These are phyloP conservation scores for Zanthoxylum bungeanum DNA, from an alignment of 345 rosid genomes.

Conservation along the genomic window DNA sequence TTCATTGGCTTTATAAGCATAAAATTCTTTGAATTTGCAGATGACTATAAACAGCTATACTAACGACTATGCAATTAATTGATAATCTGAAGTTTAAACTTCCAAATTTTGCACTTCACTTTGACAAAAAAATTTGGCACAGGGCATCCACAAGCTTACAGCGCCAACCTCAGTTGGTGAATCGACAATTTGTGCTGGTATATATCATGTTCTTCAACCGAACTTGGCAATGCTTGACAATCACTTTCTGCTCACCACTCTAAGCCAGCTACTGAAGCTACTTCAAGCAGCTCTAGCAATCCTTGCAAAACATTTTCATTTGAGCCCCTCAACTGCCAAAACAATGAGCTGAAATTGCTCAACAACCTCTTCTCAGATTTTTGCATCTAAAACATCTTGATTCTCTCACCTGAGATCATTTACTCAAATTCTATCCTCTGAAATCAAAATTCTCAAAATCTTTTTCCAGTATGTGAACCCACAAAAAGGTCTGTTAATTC, in stretches of 20 bases:
- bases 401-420: background rate
- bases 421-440: background rate
- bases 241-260: background rate
- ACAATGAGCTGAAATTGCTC: background rate
- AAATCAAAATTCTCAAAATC: background rate
- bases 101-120: background rate
- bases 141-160: background rate
- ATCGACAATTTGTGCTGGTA: background rate
- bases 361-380: slow-evolving; percentile 1
- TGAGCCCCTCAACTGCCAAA: background rate
- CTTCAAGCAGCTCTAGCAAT: background rate
- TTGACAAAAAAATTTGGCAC: background rate
- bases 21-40: background rate
- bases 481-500: background rate
- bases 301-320: background rate
- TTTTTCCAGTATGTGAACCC: background rate
- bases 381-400: background rate
- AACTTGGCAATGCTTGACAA: background rate
- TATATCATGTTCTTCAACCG: background rate
- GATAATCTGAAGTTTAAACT: background rate
- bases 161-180: background rate
- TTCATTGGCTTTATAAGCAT: background rate
- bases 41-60: too few relatives aligned
- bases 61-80: background rate
- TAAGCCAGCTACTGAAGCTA: background rate